phyloP scores from a whole-genome alignment of 495 filamentous ascomycete species.

The Lichina pygmaea region DNA sequence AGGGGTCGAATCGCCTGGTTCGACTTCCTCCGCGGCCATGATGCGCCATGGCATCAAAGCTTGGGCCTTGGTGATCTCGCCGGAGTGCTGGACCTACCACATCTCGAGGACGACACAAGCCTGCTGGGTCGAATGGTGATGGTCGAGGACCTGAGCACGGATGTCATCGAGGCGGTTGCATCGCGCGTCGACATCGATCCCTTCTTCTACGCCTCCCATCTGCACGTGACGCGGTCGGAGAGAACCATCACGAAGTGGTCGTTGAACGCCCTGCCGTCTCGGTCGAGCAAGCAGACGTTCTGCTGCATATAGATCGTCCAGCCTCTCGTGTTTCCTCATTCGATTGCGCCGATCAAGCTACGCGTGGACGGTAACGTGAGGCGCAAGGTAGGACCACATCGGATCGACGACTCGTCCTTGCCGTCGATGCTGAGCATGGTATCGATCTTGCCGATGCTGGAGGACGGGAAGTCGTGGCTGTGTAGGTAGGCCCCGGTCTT shows the following conservation, averaged over 20 bases:
- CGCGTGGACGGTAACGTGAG: constrained; percentile 4
- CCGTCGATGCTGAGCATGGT: not conserved
- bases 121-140: constrained; percentile 1
- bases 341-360: not conserved
- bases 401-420: no score
- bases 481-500: constrained; percentile 1
- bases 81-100: no score
- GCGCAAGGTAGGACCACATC: constrained; percentile 2
- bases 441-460: not conserved
- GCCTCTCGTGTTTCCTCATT: constrained; percentile 2
- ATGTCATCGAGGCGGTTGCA: constrained; percentile 3
- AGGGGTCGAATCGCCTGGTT: no score
- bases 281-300: constrained; percentile 4
- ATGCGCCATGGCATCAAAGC: no score
- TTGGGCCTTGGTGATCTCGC: no score
- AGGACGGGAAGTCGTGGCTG: constrained; percentile 1
- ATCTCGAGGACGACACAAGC: no score
- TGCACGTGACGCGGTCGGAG: constrained; percentile 1
- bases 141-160: constrained; percentile 2
- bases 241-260: constrained; percentile 1
- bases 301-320: constrained; percentile 3
- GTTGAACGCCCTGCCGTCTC: constrained; percentile 2
- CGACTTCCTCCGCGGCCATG: no score
- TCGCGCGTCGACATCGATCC: constrained; percentile 4
- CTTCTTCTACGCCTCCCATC: constrained; percentile 5